Conservation (phyloP, 1,139 yeast genomes). For the Komagataea norvegica region DNA sequence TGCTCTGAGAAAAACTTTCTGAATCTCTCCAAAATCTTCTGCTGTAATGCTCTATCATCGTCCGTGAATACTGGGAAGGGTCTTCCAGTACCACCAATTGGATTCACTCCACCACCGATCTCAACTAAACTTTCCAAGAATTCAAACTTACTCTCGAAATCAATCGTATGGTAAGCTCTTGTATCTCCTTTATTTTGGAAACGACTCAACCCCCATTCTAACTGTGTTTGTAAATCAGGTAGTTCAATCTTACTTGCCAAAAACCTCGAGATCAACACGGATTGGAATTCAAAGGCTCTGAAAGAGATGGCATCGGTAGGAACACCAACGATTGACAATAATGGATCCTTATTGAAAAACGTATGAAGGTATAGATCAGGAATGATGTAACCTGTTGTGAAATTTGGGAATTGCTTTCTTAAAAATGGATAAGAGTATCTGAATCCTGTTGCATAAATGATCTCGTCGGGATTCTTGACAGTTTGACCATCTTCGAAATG, state of each 20-base stretch:
- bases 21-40: slow-evolving; percentile 9
- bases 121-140: slow-evolving; percentile 28
- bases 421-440: slow-evolving; percentile 41
- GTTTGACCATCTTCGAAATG: slow-evolving; percentile 30
- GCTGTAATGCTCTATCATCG: slow-evolving; percentile 26
- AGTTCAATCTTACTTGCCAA: slow-evolving; percentile 30
- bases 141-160: slow-evolving; percentile 24
- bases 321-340: slow-evolving; percentile 37
- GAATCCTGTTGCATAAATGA: slow-evolving; percentile 44
- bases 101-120: slow-evolving; percentile 32
- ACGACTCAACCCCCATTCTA: slow-evolving; percentile 32
- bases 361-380: slow-evolving; percentile 37
- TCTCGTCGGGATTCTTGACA: slow-evolving; percentile 28
- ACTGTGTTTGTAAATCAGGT: slow-evolving; percentile 32
- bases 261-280: slow-evolving; percentile 33
- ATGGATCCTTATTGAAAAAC: slow-evolving; percentile 36
- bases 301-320: slow-evolving; percentile 37
- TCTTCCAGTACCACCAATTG: slow-evolving; percentile 33
- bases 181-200: slow-evolving; percentile 26
- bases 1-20: slow-evolving; percentile 18
- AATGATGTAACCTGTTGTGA: slow-evolving; percentile 28
- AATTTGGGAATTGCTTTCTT: slow-evolving; percentile 28
- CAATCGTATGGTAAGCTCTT: slow-evolving; percentile 40
- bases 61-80: slow-evolving; percentile 33
- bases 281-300: slow-evolving; percentile 42